Percentiles rank a stretch among this genome's conserved stretches.
Evolutionary conservation across 2,329 filamentous ascomycete genomes (phyloP).

Genomic region (Chaetomiaceae sp.): DNA sequence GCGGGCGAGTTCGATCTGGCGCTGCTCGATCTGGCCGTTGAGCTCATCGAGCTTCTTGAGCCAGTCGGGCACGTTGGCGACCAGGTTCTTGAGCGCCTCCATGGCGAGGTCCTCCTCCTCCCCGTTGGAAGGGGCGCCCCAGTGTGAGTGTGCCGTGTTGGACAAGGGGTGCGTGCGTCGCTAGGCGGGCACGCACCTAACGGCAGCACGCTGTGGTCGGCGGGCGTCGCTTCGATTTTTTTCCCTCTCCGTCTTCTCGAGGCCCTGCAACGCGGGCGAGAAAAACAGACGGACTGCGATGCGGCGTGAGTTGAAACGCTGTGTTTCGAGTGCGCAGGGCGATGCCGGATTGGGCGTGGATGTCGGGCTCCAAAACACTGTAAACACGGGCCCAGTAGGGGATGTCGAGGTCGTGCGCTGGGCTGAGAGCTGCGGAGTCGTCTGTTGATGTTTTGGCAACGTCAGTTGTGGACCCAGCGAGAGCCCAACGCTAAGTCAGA

Average conservation of each 20-base stretch:
- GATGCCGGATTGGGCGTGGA: not conserved
- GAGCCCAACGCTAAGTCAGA: too few relatives aligned
- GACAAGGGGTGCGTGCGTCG: constrained; percentile 20
- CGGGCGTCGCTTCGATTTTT: too few relatives aligned
- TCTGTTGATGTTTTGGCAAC: too few relatives aligned
- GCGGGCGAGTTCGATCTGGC: constrained; percentile 54
- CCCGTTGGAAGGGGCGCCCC: constrained; percentile 14
- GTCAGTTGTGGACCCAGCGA: too few relatives aligned
- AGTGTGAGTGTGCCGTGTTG: constrained; percentile 23
- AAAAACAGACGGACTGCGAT: too few relatives aligned
- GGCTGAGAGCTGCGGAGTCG: too few relatives aligned
- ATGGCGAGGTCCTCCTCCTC: constrained; percentile 37
- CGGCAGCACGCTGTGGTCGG: constrained; percentile 15
- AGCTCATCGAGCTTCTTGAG: constrained; percentile 54
- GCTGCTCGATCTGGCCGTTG: constrained; percentile 55
- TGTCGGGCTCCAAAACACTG: not conserved
- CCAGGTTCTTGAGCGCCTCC: constrained; percentile 53
- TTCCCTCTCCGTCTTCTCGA: too few relatives aligned
- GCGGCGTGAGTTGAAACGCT: not conserved
- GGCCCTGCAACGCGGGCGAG: not conserved
- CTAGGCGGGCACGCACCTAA: constrained; percentile 24
- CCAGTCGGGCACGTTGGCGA: constrained; percentile 56
- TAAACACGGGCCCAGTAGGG: too few relatives aligned
- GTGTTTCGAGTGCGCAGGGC: not conserved
- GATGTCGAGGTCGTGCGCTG: too few relatives aligned